Evolutionary conservation across 2,329 filamentous ascomycete genomes (phyloP).

Genomic region (Aureobasidium sp.): DNA sequence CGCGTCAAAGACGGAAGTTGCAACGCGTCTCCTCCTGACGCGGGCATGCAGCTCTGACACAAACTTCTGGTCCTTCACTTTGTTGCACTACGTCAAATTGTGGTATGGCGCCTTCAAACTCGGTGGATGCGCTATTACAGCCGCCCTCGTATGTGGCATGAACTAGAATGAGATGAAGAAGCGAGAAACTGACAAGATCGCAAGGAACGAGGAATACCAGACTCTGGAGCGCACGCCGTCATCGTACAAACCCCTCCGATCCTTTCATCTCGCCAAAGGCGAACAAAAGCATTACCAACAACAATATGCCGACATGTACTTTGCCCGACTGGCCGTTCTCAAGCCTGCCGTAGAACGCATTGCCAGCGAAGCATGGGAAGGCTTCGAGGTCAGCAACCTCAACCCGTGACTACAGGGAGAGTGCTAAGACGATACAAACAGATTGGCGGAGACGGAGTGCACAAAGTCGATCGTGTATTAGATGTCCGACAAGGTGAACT

Average conservation of each 20-base stretch:
- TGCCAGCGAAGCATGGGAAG: conserved; percentile 69
- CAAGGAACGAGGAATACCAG: conserved; percentile 16
- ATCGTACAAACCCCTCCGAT: conserved; percentile 66
- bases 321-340: conserved; percentile 77
- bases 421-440: conserved; percentile 25
- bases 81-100: not conserved
- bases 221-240: conserved; percentile 49
- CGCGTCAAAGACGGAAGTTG: conserved; percentile 3
- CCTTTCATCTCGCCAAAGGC: conserved; percentile 63
- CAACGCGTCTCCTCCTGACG: conserved; percentile 11
- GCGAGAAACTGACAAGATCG: not conserved
- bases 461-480: conserved; percentile 76
- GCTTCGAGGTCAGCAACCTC: conserved; percentile 48
- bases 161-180: not conserved
- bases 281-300: conserved; percentile 70
- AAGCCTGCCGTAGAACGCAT: conserved; percentile 74
- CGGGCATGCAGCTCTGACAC: not conserved
- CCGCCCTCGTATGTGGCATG: conserved; percentile 15
- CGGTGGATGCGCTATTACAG: conserved; percentile 17
- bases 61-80: not conserved
- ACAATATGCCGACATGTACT: conserved; percentile 98
- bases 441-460: conserved; percentile 68
- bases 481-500: conserved; percentile 93
- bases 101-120: conserved; percentile 14
- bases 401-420: not conserved